Base-by-base conservation (phyloP, 345 rosid genomes). In the Lepidium sativum region DNA sequence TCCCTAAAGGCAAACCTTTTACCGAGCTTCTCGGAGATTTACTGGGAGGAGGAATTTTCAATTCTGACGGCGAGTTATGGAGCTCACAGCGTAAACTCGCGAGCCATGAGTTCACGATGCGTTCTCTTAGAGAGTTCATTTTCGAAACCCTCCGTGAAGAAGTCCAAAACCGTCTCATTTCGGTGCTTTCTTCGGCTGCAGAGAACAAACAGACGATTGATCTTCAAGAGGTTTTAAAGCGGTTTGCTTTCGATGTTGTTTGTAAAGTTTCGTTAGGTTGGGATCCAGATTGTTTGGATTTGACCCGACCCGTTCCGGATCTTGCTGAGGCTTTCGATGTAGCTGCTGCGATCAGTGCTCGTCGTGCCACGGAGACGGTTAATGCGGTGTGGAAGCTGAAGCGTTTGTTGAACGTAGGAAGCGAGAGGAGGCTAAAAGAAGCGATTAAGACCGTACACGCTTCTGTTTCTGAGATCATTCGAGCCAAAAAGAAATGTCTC, bases 1-100 rank as follows among this genome's bases (percentile, higher is more conserved):
- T 78, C 69, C 97, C 97, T 6, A 90, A 90, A 71, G 97, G 97
- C n/a, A 75, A 76, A 54, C 88, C 91, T 49, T 90, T 90, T 54
- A 82, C 89, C 2, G 86, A 79, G 25, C 79, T 90, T 52, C 86
- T 90, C 5, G 92, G 95, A 0, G 97, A 90, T 56, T 66, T 90
- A 40, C 92, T 90, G 11, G 97, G 97, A 16, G 65, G 79, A 3
- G 97, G 97, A 2, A 90, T 90, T 16, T 90, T 90, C 59, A 90
- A 84, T 54, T 85, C 78, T 1, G 97, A 90, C 20, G 97, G 91
- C n/a, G 82, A 86, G n/a, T 32, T 75, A 14, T 90, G 97, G 95
- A 55, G 60, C 55, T 17, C 71, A 4, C 95, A 90, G 45, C 81
- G 95, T 3, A 90, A 90, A 64, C 34, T 87, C 9, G 92, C 88